A percentile compares a stretch with the other conserved stretches of the same genome.
These are phyloP conservation scores for Rubroshorea leprosula DNA, from an alignment of 345 rosid genomes.

Conservation along the genomic window DNA sequence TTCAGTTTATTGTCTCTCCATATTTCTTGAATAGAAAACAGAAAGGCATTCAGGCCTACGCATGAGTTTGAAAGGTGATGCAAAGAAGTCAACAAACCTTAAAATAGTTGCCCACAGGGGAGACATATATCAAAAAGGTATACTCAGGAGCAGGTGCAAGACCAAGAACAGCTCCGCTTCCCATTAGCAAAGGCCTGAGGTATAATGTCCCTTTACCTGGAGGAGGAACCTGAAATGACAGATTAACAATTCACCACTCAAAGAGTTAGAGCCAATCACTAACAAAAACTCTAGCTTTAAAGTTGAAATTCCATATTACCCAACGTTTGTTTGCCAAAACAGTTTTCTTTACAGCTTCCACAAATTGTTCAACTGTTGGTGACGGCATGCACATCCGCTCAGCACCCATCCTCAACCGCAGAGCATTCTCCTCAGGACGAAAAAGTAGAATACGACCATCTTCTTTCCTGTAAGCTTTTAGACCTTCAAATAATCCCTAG, in stretches of 20 bases:
- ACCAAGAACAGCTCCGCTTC: constrained; percentile 96
- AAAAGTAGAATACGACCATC: constrained; percentile 70
- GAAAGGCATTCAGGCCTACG: not conserved
- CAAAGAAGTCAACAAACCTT: constrained; percentile 43
- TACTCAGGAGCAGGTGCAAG: constrained; percentile 97
- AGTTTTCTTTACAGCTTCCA: constrained; percentile 77
- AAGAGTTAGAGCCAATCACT: constrained; percentile 3
- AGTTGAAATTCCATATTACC: constrained; percentile 35
- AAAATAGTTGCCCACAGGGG: constrained; percentile 95
- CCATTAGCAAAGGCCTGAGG: constrained; percentile 88
- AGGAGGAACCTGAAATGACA: constrained; percentile 69
- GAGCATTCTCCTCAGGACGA: constrained; percentile 91
- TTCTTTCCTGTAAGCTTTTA: constrained; percentile 82
- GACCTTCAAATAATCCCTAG: constrained; percentile 89
- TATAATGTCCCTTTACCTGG: constrained; percentile 91
- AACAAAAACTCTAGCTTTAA: not conserved
- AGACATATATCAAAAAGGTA: constrained; percentile 82
- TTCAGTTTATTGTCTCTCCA: too few relatives aligned
- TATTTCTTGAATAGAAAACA: too few relatives aligned
- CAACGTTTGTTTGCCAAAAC: constrained; percentile 93
- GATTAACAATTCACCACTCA: constrained; percentile 11
- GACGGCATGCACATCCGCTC: constrained; percentile 97
- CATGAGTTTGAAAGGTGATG: not conserved
- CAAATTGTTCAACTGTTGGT: constrained; percentile 78
- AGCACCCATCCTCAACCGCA: constrained; percentile 76